These are phyloP conservation scores for Anisodus acutangulus DNA, from an alignment of 257 asterid species.

Conservation along the genomic window DNA sequence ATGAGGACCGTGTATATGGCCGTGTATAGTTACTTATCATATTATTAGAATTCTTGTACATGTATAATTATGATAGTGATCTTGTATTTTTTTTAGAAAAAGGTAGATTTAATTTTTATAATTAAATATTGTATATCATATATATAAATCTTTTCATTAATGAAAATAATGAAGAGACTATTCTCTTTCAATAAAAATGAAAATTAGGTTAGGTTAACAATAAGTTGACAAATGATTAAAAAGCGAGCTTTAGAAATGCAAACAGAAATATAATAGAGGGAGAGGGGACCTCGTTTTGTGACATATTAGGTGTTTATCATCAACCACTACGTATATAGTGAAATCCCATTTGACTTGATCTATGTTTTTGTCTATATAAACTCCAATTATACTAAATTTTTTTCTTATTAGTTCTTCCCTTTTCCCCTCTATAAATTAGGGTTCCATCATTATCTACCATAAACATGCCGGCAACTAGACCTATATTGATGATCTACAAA, in stretches of 20 bases:
- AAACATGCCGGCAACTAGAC: background rate
- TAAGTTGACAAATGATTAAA: slow-evolving; percentile 28
- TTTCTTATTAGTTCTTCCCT: slow-evolving; percentile 18
- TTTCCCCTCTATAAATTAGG: slow-evolving; percentile 26
- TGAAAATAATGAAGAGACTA: too few relatives aligned
- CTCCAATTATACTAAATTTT: background rate
- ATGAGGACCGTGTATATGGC: too few relatives aligned
- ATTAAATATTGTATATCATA: too few relatives aligned
- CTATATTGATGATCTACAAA: slow-evolving; percentile 13
- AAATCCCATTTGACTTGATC: background rate
- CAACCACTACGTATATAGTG: background rate
- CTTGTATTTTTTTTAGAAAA: too few relatives aligned
- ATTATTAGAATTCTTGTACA: too few relatives aligned
- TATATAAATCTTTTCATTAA: too few relatives aligned
- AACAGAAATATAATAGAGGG: background rate
- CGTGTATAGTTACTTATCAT: too few relatives aligned
- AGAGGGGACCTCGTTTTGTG: slow-evolving; percentile 23
- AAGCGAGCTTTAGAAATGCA: slow-evolving; percentile 12
- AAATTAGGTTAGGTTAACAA: slow-evolving; percentile 25
- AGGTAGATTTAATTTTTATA: too few relatives aligned
- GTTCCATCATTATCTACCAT: slow-evolving; percentile 12
- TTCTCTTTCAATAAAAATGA: background rate
- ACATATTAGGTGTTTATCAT: slow-evolving; percentile 19
- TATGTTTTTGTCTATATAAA: background rate
- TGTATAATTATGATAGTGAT: too few relatives aligned